Percentiles rank a stretch among this genome's conserved stretches.
Evolutionary conservation across 2,329 filamentous ascomycete species (phyloP).

Genomic region (Amylocarpus encephaloides): DNA sequence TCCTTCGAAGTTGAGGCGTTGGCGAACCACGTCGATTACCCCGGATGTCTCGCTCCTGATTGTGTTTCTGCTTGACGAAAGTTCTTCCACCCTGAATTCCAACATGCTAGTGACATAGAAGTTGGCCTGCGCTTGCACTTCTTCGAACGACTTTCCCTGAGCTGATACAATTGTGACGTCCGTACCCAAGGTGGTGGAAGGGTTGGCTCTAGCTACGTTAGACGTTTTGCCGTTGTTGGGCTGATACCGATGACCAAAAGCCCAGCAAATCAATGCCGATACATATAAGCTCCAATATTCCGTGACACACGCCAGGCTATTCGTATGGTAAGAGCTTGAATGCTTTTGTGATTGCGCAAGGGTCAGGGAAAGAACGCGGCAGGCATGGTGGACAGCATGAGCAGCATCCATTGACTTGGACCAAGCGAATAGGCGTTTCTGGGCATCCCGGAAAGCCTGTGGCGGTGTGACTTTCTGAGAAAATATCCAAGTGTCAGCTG

Average conservation of each 20-base stretch:
- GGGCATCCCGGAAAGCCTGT: conserved; percentile 41
- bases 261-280: conserved; percentile 54
- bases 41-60: conserved; percentile 38
- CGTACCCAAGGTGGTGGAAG: conserved; percentile 8
- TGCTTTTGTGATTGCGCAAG: conserved; percentile 29
- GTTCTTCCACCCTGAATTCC: conserved; percentile 35
- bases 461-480: conserved; percentile 44
- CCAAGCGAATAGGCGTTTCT: conserved; percentile 43
- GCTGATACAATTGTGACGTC: conserved; percentile 4
- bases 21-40: conserved; percentile 44
- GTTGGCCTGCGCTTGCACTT: conserved; percentile 23
- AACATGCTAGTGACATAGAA: conserved; percentile 36
- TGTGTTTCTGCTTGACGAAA: conserved; percentile 32
- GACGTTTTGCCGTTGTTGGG: conserved; percentile 13
- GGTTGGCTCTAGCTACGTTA: conserved; percentile 10
- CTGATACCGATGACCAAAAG: conserved; percentile 38
- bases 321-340: conserved; percentile 14
- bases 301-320: conserved; percentile 31
- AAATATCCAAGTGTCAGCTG: conserved; percentile 53
- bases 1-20: conserved; percentile 44
- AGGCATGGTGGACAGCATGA: conserved; percentile 44
- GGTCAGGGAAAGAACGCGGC: conserved; percentile 44
- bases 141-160: conserved; percentile 8
- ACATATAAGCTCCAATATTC: conserved; percentile 52
- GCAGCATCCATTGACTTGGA: conserved; percentile 39